Base-by-base conservation (phyloP, 805 yeast species). In the Suhomyces sp. region DNA sequence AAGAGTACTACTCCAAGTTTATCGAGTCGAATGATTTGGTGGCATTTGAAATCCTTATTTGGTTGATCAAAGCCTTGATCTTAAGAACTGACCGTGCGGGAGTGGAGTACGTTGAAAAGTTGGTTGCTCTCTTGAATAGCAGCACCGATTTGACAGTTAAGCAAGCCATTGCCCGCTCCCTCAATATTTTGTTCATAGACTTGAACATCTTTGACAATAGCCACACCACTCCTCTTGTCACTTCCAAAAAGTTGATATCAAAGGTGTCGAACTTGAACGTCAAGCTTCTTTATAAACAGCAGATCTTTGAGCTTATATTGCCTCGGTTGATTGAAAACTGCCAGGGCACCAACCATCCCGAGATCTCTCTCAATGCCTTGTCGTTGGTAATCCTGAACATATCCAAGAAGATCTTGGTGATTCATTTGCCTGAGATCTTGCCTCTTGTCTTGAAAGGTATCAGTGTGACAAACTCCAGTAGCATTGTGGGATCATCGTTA, bases 221-320 rank as follows among this genome's bases (percentile, higher is more conserved):
- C 31, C 19, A 47, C 6, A 46, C 49, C 23, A 53, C 62, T n/a
- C 51, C 53, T 22, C 51, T 44, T 7, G 54, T 55, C n/a, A 62
- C 60, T 31, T 59, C 61, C 40, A 56, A 57, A 13, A 76, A 64
- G 58, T 66, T 62, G 38, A 77, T 72, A 6, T 77, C 77, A 26
- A 72, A 72, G n/a, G 80, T 79, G 1, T 66, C 66, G 56, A 83
- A 83, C 56, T 76, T 87, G 51, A 82, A 85, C 54, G 80, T 87
- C 17, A 80, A 88, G 54, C 67, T 81, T 45, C 74, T 94, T 23
- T 90, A 87, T 76, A 90, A 90, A 64, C 99, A 94, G 63, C 85
- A 85, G 57, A 77, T 89, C 24, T 90, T 90, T 64, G 82, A 83
- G 54, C 70, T 76, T 7, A 71, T 84, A 1, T 75, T 90, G 5